Percentiles rank a stretch among this genome's conserved stretches.
These are phyloP conservation scores for Anethum foeniculum DNA, from an alignment of 140 eudicot species.

Conservation along the genomic window DNA sequence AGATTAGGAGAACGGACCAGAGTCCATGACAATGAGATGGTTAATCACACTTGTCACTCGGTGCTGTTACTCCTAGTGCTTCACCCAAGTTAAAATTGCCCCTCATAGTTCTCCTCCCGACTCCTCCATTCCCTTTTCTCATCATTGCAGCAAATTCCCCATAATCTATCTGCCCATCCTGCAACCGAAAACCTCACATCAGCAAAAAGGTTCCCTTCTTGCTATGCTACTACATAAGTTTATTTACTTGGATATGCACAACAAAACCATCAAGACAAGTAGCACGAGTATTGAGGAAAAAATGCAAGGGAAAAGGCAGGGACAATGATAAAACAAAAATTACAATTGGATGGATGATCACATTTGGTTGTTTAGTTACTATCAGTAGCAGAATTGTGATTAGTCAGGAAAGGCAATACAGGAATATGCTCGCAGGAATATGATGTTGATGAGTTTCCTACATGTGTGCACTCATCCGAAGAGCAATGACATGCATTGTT, in stretches of 20 bases:
- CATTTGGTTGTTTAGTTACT: background rate
- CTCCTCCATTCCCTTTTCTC: conserved; percentile 84
- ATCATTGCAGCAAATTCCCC: conserved; percentile 96
- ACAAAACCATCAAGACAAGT: background rate
- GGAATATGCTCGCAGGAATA: background rate
- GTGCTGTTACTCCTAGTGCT: conserved; percentile 27
- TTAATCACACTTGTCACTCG: background rate
- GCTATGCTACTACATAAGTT: background rate
- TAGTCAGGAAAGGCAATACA: background rate
- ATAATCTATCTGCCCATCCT: conserved; percentile 98
- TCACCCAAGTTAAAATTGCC: conserved; percentile 51
- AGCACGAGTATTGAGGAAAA: background rate
- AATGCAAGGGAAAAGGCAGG: background rate
- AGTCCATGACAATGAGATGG: background rate
- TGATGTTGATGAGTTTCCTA: background rate
- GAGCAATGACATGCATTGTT: background rate
- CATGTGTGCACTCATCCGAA: background rate
- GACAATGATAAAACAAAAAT: background rate
- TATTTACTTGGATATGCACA: background rate
- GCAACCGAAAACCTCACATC: conserved; percentile 12
- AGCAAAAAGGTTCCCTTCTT: background rate
- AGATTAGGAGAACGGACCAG: background rate
- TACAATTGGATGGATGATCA: background rate
- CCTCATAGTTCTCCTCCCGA: conserved; percentile 89
- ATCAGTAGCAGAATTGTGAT: background rate